Evolutionary conservation across 371 early-diverging fungal species (phyloP).

Genomic region (Cokeromyces recurvatus): DNA sequence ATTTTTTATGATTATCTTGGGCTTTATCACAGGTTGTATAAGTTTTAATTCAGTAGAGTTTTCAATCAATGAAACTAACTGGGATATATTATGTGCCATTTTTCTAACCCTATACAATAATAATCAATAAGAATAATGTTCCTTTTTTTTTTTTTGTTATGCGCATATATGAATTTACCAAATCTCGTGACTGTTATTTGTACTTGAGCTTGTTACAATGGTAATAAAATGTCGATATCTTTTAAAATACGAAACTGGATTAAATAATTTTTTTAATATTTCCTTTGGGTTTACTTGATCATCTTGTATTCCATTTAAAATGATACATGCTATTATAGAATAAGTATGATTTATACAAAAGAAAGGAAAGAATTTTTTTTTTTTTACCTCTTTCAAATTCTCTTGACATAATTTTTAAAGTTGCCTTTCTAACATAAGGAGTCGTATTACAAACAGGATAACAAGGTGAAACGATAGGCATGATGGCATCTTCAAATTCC

Average conservation of each 20-base stretch:
- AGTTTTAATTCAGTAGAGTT: not conserved
- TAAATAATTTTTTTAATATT: constrained; percentile 25
- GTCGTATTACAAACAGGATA: constrained; percentile 29
- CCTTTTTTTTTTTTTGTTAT: not conserved
- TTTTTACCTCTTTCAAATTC: constrained; percentile 42
- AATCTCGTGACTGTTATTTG: constrained; percentile 25
- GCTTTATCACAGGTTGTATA: constrained; percentile 24
- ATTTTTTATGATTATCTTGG: not conserved
- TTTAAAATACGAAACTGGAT: constrained; percentile 15
- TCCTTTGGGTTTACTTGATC: not conserved
- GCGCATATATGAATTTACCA: constrained; percentile 20
- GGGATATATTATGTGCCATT: constrained; percentile 29
- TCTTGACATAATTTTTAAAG: constrained; percentile 16
- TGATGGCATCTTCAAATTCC: constrained; percentile 24
- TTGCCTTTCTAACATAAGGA: constrained; percentile 28
- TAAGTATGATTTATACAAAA: too few relatives aligned
- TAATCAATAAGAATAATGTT: too few relatives aligned
- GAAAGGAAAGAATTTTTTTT: too few relatives aligned
- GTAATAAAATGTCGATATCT: constrained; percentile 24
- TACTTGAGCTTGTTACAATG: constrained; percentile 19
- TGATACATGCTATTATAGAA: too few relatives aligned
- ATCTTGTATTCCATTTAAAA: not conserved
- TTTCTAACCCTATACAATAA: constrained; percentile 30
- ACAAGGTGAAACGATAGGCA: constrained; percentile 44
- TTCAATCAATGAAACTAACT: constrained; percentile 23